Evolutionary conservation across 208 protist species (phyloP), one percentile per base, ranked within the genome.

Genomic region (Borovskyia barvae): DNA sequence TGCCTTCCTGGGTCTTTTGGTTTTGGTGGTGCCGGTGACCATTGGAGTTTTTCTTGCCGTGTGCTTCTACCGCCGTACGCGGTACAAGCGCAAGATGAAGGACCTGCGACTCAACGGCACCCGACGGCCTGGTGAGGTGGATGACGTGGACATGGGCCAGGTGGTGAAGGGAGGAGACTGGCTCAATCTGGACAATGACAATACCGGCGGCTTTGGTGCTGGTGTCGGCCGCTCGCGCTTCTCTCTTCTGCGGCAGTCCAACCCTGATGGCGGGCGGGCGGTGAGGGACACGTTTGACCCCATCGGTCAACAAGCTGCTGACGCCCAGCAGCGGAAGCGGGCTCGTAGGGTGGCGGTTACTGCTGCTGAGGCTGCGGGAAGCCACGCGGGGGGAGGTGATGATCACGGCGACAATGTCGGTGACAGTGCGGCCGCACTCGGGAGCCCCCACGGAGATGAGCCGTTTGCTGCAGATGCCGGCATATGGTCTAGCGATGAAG

Each of bases 281-380:
- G 19, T 7, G 5, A 54, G 32, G 3, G 40, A n/a, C 5, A 55
- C 53, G 5, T 92, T 92, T 52, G 85, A 92, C 47, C 85, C 85
- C 5, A 80, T 92, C 42, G 69, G 69, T n/a, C 72, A 77, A 15
- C 70, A 78, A 66, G 75, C 78, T 5, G 75, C 72, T 40, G 60
- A 62, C n/a, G 56, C 65, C n/a, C 71, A 59, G 29, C 59, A 69
- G 56, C 77, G 77, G 3, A 75, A 74, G 52, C 59, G 59, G 7
- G 66, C 61, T 17, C 72, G 75, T 19, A 66, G 80, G 0, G 46
- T 62, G 0, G 61, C 66, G 9, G 42, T 71, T 32, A 45, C 63
- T 15, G 60, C 56, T 5, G 69, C 73, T 19, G 69, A 56, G 28
- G 54, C 62, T 30, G 37, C 26, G 1, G 45, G 22, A 20, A 39